These are phyloP conservation scores for Monosporozyma siamensis DNA, from an alignment of 805 yeast species.

Conservation along the genomic window DNA sequence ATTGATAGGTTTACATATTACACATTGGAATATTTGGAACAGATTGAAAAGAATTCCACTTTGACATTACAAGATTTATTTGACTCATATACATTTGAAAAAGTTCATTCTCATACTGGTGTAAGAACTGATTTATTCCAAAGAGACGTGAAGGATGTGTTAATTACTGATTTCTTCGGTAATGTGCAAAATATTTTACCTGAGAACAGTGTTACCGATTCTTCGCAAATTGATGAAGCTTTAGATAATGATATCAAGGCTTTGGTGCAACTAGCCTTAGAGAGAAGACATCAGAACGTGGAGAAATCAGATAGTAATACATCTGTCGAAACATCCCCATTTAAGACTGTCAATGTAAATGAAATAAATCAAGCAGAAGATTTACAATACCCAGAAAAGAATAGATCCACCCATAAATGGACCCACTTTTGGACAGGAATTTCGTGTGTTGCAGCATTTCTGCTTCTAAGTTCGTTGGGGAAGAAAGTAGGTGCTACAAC, in stretches of 20 bases:
- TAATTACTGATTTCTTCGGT: conserved; percentile 89
- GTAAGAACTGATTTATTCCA: conserved; percentile 70
- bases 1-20: conserved; percentile 93
- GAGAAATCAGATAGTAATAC: background rate
- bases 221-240: background rate
- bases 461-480: no score
- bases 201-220: conserved; percentile 28
- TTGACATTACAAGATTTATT: conserved; percentile 75
- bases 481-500: no score
- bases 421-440: no score
- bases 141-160: conserved; percentile 51
- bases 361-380: background rate
- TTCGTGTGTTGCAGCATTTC: no score
- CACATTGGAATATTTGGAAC: conserved; percentile 80
- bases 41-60: conserved; percentile 64
- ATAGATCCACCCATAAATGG: no score
- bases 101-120: conserved; percentile 91
- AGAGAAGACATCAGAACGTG: background rate
- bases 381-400: background rate
- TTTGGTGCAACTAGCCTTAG: background rate
- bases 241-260: background rate
- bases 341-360: background rate
- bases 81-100: conserved; percentile 72
- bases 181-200: conserved; percentile 72
- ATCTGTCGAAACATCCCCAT: background rate